Percentiles rank a stretch among this genome's conserved stretches.
Conservation (phyloP, 805 yeast species). For the Cyberlindnera petersonii region DNA sequence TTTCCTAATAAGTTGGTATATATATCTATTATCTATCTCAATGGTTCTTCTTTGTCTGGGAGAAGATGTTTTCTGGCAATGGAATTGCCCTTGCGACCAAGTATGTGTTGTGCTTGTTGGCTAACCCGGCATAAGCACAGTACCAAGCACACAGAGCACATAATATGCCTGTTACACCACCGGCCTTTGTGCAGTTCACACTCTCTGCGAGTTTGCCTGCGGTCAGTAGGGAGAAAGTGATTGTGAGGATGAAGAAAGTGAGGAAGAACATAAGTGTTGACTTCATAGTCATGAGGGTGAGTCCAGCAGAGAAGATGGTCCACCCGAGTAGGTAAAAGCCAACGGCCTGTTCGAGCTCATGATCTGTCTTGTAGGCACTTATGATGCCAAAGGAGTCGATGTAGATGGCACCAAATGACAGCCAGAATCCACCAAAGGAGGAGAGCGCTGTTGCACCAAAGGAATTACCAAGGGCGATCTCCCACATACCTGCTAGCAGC, state of each 20-base stretch:
- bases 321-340: constrained; percentile 53
- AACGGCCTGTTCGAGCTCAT: constrained; percentile 41
- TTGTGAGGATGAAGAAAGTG: constrained; percentile 41
- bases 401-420: constrained; percentile 57
- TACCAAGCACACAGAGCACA: constrained; percentile 64
- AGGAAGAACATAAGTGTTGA: constrained; percentile 44
- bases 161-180: constrained; percentile 61
- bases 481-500: constrained; percentile 64
- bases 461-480: constrained; percentile 57
- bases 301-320: constrained; percentile 49
- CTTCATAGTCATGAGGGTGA: constrained; percentile 44
- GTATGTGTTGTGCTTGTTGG: constrained; percentile 62
- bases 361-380: constrained; percentile 36
- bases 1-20: no score
- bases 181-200: constrained; percentile 41
- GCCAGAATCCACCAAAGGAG: constrained; percentile 58
- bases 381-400: constrained; percentile 50
- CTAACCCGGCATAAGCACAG: constrained; percentile 67
- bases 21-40: no score
- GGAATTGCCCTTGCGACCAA: constrained; percentile 33
- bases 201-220: constrained; percentile 43
- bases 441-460: constrained; percentile 51
- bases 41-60: constrained; percentile 9
- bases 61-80: constrained; percentile 31
- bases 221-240: constrained; percentile 45